Base-by-base conservation (phyloP, 768 basidiomycete genomes). In the Austroboletus eburneus region DNA sequence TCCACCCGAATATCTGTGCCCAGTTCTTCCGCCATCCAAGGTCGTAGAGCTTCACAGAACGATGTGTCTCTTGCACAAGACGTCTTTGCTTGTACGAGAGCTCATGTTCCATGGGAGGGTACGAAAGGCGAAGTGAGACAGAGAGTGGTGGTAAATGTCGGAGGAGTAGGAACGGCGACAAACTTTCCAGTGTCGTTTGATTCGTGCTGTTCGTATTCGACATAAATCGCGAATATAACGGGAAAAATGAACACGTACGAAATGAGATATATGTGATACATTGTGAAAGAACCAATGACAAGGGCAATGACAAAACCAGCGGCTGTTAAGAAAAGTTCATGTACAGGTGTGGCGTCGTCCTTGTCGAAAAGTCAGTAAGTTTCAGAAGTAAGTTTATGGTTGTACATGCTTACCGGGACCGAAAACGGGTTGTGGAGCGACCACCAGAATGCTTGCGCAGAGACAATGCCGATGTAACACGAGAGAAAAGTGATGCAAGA, bases 121-220 rank as follows among this genome's bases (percentile, higher is more conserved):
- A 72, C 1, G 87, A 86, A 23, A 86, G 70, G 53, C 72, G 75
- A 47, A 64, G 63, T 27, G 57, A 54, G 32, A 24, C 39, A 27
- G 81, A 82, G 10, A 86, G 69, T 4, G 77, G 76, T 25, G 89
- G 85, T 22, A 91, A 69, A 56, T 87, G 68, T 45, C 83, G 79
- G 42, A 92, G 72, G 13, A 91, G 72, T 22, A 85, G 62, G 63
- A 86, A 91, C 2, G 87, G 87, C 0, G 87, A 80, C 32, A 90
- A 72, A 46, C 80, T 74, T 59, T 91, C 89, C 18, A 90, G 52
- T 0, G 89, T 91, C n/a, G 89, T 91, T 68, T 91, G 87, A 60
- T 91, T 91, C 22, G 83, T 89, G 29, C 87, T 90, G 49, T 27
- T 43, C 25, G 20, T 13, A 9, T 2, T 32, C 45, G 39, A 48